Evolutionary conservation across 163 green algal genomes (phyloP).

Genomic region (Chloromonas sp.): DNA sequence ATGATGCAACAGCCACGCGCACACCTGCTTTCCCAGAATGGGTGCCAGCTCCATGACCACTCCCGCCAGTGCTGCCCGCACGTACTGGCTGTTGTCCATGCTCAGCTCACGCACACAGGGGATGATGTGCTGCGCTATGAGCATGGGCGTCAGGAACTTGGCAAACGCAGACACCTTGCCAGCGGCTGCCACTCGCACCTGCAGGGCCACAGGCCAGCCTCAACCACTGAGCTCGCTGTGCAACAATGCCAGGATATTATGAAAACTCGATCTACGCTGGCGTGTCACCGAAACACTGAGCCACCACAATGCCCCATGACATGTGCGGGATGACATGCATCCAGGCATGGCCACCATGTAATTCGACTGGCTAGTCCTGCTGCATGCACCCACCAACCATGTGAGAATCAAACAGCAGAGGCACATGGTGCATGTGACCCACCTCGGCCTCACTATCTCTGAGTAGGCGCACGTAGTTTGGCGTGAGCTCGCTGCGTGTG

Average conservation of each 20-base stretch:
- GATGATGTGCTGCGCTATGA: constrained; percentile 56
- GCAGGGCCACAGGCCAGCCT: too few species aligned
- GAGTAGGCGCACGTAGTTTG: constrained; percentile 82
- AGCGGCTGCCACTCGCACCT: constrained; percentile 81
- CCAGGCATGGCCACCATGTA: too few species aligned
- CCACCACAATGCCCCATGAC: too few species aligned
- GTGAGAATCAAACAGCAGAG: too few species aligned
- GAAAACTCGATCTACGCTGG: too few species aligned
- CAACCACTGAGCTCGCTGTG: too few species aligned
- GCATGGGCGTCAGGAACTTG: constrained; percentile 53
- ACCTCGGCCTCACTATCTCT: constrained; percentile 90
- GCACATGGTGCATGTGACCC: too few species aligned
- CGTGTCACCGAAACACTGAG: too few species aligned
- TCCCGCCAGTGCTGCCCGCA: constrained; percentile 84
- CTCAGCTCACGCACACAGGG: constrained; percentile 83
- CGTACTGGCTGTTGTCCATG: constrained; percentile 87
- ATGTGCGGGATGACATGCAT: too few species aligned
- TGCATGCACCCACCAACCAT: too few species aligned
- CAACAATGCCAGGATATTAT: too few species aligned
- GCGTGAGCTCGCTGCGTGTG: constrained; percentile 63
- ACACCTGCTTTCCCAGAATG: constrained; percentile 69
- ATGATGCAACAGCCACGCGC: background rate
- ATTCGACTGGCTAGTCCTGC: too few species aligned
- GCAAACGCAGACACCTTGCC: constrained; percentile 81
- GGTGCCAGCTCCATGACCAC: constrained; percentile 94